These are phyloP conservation scores for Cladosporium cucumerinum DNA, from an alignment of 2,329 filamentous ascomycete genomes.

Conservation along the genomic window DNA sequence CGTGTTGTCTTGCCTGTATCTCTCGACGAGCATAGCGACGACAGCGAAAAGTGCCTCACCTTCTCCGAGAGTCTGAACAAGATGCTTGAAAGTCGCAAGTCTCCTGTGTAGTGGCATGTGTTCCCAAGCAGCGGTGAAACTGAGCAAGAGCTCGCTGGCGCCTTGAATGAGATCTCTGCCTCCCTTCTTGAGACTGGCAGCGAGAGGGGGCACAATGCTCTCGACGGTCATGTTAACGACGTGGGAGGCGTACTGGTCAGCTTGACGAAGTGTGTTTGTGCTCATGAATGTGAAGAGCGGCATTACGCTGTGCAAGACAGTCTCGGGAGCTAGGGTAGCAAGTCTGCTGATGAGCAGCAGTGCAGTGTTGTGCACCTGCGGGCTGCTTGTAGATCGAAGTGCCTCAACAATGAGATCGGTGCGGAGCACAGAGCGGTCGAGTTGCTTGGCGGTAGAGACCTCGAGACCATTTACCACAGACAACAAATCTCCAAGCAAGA, in stretches of 20 bases:
- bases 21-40: conserved; percentile 84
- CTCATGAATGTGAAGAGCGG: conserved; percentile 99
- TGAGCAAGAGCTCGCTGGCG: conserved; percentile 85
- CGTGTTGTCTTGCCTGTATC: conserved; percentile 73
- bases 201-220: conserved; percentile 86
- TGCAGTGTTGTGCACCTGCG: conserved; percentile 89
- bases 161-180: conserved; percentile 77
- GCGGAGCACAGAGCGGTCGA: conserved; percentile 76
- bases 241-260: conserved; percentile 94
- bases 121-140: conserved; percentile 93
- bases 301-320: conserved; percentile 96
- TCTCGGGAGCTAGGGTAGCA: conserved; percentile 80
- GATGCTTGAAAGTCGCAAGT: conserved; percentile 75
- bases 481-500: conserved; percentile 77
- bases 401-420: conserved; percentile 87
- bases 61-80: conserved; percentile 80
- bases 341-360: conserved; percentile 83
- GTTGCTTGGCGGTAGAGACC: conserved; percentile 39
- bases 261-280: conserved; percentile 82
- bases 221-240: conserved; percentile 93
- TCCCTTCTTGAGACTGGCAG: conserved; percentile 74
- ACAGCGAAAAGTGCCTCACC: conserved; percentile 86
- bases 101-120: conserved; percentile 88
- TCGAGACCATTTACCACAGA: conserved; percentile 79
- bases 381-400: conserved; percentile 84